Percentiles rank a stretch among this genome's conserved stretches.
Evolutionary conservation across 192 early-diverging fungal species (phyloP).

Genomic region (Endogone sp.): DNA sequence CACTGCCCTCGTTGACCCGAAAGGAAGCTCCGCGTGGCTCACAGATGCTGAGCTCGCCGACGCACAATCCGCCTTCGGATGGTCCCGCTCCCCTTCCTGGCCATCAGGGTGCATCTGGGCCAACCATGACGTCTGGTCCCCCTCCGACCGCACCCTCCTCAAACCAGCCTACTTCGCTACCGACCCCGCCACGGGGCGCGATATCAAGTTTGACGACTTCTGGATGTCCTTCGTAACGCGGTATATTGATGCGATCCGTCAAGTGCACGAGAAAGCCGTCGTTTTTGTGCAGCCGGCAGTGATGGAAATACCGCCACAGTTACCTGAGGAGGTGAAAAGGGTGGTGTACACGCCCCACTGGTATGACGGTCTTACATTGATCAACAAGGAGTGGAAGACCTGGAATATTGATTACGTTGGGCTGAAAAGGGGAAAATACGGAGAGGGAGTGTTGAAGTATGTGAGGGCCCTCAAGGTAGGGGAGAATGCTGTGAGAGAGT

Average conservation of each 20-base stretch:
- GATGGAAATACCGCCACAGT: conserved; percentile 40
- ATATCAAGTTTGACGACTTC: conserved; percentile 24
- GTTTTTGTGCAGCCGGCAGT: conserved; percentile 58
- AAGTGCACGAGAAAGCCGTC: conserved; percentile 40
- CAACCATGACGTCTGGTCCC: conserved; percentile 49
- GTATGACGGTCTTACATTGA: conserved; percentile 57
- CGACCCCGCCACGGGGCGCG: conserved; percentile 30
- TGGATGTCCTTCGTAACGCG: conserved; percentile 40
- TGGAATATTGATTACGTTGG: conserved; percentile 55
- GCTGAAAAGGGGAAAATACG: conserved; percentile 50
- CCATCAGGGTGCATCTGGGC: conserved; percentile 51
- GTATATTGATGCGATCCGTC: conserved; percentile 35
- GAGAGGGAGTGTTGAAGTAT: conserved; percentile 32
- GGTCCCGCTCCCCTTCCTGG: conserved; percentile 36
- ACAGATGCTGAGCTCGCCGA: conserved; percentile 23
- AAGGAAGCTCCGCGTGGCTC: conserved; percentile 38
- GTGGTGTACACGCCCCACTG: conserved; percentile 55
- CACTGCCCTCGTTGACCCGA: conserved; percentile 36
- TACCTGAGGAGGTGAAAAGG: conserved; percentile 30
- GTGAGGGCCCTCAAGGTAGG: conserved; percentile 45
- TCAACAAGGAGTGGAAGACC: conserved; percentile 54
- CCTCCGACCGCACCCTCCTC: conserved; percentile 9
- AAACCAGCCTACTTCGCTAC: conserved; percentile 42
- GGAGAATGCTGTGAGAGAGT: conserved; percentile 46
- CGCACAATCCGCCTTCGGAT: conserved; percentile 31